Evolutionary conservation across 106 monocot species (phyloP), one percentile per base, ranked within the genome.

Genomic region (Triglochin maritima): DNA sequence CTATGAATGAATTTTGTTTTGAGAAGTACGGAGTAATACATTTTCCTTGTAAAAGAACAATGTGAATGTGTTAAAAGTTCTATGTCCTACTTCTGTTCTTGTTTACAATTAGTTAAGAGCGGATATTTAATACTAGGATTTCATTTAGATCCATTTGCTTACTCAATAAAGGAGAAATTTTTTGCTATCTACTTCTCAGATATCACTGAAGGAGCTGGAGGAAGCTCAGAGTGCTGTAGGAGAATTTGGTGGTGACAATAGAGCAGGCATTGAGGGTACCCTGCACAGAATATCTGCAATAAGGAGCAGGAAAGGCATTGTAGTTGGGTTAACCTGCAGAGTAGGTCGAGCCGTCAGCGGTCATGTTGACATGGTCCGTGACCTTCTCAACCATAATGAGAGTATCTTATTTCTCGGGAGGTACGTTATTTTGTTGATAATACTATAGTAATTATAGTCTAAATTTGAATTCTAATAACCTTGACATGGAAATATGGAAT

Each of bases 211-310:
- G 68, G 94, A 95, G 70, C 72, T 95, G 70, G 81, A 85, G 77
- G 85, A 87, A 65, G 94, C 94, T 59, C 90, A 95, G 71, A 81
- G 68, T 68, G 69, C 87, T 53, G 78, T 95, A 53, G 95, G 95
- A 69, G 95, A 95, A 69, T 95, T 95, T 72, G 95, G 90, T 51
- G 90, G 81, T 11, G 95, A 95, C 68, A 90, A 95, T 61, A 76
- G 95, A 70, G 95, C 90, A 42, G 95, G 95, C 46, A 95, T 95
- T 52, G 87, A 87, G 70, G 87, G 95, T 59, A 95, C 95, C 10
- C 62, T 95, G 53, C 95, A 95, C 72, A 79, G 95, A 50, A 90
- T 95, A 72, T 87, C 87, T 72, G 95, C 95, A 7, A 90, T 95
- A 72, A 85, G 87, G 77, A 95, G 83, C 69, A 81, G 95, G 60